These are phyloP conservation scores for Pseudoscleropodium purum DNA, from an alignment of 225 moss, liverwort and hornwort species.

Conservation along the genomic window DNA sequence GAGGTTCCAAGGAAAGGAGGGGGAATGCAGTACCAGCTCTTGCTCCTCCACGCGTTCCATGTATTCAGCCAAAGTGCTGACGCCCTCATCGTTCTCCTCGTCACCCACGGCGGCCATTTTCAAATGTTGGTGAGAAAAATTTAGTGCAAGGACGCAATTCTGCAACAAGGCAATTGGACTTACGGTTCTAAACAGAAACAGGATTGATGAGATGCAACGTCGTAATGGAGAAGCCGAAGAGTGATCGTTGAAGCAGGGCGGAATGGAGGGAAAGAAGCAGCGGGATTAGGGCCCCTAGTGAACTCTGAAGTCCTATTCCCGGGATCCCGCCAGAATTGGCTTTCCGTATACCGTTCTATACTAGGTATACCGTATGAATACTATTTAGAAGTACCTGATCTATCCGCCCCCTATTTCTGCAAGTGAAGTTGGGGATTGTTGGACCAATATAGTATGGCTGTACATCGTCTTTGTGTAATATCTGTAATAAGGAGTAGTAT, in stretches of 20 bases:
- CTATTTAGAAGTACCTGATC: too few relatives aligned
- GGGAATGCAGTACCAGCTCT: conserved; percentile 44
- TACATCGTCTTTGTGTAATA: too few relatives aligned
- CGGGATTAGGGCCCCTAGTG: background rate
- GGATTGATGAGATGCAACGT: background rate
- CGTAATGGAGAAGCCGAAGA: background rate
- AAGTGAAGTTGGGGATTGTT: too few relatives aligned
- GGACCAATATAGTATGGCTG: too few relatives aligned
- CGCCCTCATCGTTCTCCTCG: conserved; percentile 35
- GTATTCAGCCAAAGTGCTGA: conserved; percentile 60
- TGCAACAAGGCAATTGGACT: background rate
- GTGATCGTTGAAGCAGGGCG: background rate
- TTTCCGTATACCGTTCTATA: background rate
- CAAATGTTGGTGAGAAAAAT: background rate
- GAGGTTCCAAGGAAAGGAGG: background rate
- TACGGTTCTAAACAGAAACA: background rate
- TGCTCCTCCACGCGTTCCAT: conserved; percentile 64
- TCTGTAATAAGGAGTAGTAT: too few relatives aligned
- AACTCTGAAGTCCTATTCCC: background rate
- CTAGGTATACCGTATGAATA: too few relatives aligned
- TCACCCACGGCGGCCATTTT: conserved; percentile 9
- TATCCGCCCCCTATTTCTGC: too few relatives aligned
- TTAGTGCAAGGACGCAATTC: background rate
- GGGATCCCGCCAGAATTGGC: background rate
- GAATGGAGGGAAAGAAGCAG: background rate